These are phyloP conservation scores for Cardiospermum halicacabum DNA, from an alignment of 345 rosid species.

Conservation along the genomic window DNA sequence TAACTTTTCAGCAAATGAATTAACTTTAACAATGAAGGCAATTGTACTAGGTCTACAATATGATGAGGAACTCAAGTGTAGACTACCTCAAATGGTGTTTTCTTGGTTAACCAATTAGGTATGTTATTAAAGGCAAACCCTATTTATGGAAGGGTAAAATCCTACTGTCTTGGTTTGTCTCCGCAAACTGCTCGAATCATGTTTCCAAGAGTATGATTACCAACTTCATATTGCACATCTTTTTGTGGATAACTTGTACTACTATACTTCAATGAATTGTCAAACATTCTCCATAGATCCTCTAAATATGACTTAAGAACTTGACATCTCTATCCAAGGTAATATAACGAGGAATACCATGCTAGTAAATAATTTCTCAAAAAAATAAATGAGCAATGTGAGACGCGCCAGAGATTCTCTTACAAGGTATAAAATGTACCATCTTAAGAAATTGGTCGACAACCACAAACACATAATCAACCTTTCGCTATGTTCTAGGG, in stretches of 20 bases:
- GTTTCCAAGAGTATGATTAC: neutral
- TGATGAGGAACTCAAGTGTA: neutral
- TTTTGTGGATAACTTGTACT: neutral
- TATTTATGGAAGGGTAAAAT: neutral
- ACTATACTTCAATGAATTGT: neutral
- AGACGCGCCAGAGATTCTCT: no score
- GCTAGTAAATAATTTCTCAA: no score
- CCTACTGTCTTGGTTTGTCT: no score
- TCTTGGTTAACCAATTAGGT: neutral
- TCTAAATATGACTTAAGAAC: no score
- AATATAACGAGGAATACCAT: no score
- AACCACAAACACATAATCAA: no score
- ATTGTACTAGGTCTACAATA: neutral
- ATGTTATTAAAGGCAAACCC: neutral
- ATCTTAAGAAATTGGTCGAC: no score
- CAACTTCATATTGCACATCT: neutral
- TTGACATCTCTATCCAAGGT: no score
- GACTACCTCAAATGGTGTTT: neutral
- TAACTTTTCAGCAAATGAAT: neutral
- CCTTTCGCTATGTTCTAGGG: no score
- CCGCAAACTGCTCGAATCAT: neutral
- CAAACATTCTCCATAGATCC: no score
- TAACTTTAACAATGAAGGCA: neutral
- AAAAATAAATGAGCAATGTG: no score
- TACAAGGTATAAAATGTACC: no score